Evolutionary conservation across 495 filamentous ascomycete species (phyloP), one percentile per base, ranked within the genome.

Genomic region (Trichodelitschia bisporula): DNA sequence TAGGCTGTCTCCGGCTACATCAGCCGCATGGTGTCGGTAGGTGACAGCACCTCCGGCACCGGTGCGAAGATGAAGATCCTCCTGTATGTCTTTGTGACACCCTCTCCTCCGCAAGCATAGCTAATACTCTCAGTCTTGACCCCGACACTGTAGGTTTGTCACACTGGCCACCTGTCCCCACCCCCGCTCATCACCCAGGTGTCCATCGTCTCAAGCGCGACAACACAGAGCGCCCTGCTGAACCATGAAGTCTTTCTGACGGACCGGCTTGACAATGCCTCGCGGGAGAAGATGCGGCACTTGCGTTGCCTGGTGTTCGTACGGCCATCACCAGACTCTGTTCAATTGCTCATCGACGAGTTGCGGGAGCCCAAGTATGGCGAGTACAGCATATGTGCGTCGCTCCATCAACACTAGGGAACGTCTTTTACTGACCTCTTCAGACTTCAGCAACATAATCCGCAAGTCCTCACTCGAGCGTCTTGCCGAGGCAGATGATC

Each of bases 61-160:
- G 74, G 79, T 9, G 67, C 78, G 20, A 95, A 95, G 62, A 97
- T 97, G 86, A 97, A 97, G 70, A 84, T 93, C 42, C 58, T 97
- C 32, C 62, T 97, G 40, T n/a, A n/a, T n/a, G n/a, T n/a, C n/a
- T n/a, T n/a, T n/a, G n/a, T n/a, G n/a, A n/a, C n/a, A n/a, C n/a
- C n/a, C n/a, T n/a, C n/a, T n/a, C n/a, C n/a, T n/a, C n/a, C n/a
- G n/a, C n/a, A n/a, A n/a, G n/a, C n/a, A n/a, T n/a, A n/a, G n/a
- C n/a, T n/a, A n/a, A n/a, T n/a, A n/a, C n/a, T n/a, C n/a, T n/a
- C n/a, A n/a, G n/a, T n/a, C 61, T 97, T 33, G 86, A 97, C 53
- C 73, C 67, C 53, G 86, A 93, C 55, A 97, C 86, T 46, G 77
- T 77, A 54, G 47, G 68, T 62, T 45, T 42, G 41, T 43, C 42